Conservation (phyloP, 768 basidiomycete genomes). For the Leccinum aurantiacum region DNA sequence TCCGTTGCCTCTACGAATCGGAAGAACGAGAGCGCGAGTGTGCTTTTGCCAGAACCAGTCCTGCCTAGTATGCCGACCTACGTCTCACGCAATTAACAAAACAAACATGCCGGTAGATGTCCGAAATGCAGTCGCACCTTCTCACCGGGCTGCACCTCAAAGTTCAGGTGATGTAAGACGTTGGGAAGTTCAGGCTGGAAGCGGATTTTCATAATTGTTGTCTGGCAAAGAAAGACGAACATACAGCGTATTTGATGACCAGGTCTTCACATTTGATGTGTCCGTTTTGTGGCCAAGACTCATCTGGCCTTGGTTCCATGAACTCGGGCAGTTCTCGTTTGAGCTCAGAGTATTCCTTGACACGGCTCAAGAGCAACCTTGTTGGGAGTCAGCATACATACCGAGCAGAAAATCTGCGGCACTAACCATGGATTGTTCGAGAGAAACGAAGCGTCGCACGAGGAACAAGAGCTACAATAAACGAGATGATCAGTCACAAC, state of each 20-base stretch:
- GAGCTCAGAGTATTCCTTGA: slow-evolving; percentile 89
- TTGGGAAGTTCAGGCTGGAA: slow-evolving; percentile 79
- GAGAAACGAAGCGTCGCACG: slow-evolving; percentile 79
- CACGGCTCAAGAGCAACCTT: slow-evolving; percentile 84
- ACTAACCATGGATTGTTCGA: slow-evolving; percentile 89
- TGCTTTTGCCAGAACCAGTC: slow-evolving; percentile 76
- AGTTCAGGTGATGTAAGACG: slow-evolving; percentile 78
- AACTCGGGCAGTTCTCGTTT: slow-evolving; percentile 79
- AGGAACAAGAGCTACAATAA: slow-evolving; percentile 53
- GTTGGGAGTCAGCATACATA: slow-evolving; percentile 3
- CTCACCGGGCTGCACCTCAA: slow-evolving; percentile 70
- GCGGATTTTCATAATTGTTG: not conserved
- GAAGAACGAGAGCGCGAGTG: slow-evolving; percentile 83
- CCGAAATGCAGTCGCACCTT: slow-evolving; percentile 46
- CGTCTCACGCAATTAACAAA: slow-evolving; percentile 6
- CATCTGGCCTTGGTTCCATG: slow-evolving; percentile 78
- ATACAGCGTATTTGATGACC: slow-evolving; percentile 74
- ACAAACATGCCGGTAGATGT: not conserved
- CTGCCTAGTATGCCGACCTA: slow-evolving; percentile 71
- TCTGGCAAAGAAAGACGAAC: slow-evolving; percentile 24
- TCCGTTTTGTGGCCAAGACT: slow-evolving; percentile 76
- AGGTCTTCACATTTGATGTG: slow-evolving; percentile 71
- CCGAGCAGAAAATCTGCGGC: not conserved
- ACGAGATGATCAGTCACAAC: slow-evolving; percentile 19
- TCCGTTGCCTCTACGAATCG: slow-evolving; percentile 84